A percentile compares a stretch with the other conserved stretches of the same genome.
Conservation (phyloP, 2,329 filamentous ascomycete species). For the Penicillium janthinellum region DNA sequence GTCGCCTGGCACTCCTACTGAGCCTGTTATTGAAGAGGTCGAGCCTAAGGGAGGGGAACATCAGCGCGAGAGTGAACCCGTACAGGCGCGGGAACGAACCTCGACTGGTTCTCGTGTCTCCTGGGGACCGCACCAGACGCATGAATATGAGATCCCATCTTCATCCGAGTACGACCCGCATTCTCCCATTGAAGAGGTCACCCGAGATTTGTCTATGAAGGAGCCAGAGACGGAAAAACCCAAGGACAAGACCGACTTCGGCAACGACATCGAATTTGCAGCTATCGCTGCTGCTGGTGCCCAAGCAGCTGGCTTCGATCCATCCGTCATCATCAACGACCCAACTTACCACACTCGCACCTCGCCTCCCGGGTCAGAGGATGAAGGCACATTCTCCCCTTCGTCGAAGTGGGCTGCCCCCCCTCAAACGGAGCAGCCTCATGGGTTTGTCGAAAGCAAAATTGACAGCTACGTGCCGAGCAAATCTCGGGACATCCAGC, state of each 20-base stretch:
- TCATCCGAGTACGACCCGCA: conserved; percentile 42
- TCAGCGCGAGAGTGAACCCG: conserved; percentile 39
- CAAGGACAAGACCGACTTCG: conserved; percentile 50
- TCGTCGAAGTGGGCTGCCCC: conserved; percentile 50
- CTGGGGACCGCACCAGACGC: conserved; percentile 67
- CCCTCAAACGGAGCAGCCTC: conserved; percentile 41
- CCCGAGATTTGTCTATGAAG: conserved; percentile 13
- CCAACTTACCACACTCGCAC: conserved; percentile 64
- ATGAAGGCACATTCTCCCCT: conserved; percentile 55
- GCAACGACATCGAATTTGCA: conserved; percentile 68
- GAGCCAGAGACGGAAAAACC: conserved; percentile 7
- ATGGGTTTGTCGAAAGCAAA: conserved; percentile 55
- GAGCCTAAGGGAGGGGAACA: not conserved
- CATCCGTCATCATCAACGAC: conserved; percentile 69
- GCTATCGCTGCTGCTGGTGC: conserved; percentile 70
- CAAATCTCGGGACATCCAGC: conserved; percentile 29
- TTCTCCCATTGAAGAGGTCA: conserved; percentile 16
- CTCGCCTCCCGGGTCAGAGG: conserved; percentile 64
- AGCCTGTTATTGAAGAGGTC: conserved; percentile 18
- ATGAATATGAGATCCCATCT: conserved; percentile 64
- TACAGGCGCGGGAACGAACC: conserved; percentile 40
- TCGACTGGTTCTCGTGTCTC: conserved; percentile 59
- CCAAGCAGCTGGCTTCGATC: conserved; percentile 69
- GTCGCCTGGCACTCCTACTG: conserved; percentile 38
- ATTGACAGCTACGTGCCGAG: conserved; percentile 46